phyloP scores from a whole-genome alignment of 106 monocot species.

The Vanilla planifolia region DNA sequence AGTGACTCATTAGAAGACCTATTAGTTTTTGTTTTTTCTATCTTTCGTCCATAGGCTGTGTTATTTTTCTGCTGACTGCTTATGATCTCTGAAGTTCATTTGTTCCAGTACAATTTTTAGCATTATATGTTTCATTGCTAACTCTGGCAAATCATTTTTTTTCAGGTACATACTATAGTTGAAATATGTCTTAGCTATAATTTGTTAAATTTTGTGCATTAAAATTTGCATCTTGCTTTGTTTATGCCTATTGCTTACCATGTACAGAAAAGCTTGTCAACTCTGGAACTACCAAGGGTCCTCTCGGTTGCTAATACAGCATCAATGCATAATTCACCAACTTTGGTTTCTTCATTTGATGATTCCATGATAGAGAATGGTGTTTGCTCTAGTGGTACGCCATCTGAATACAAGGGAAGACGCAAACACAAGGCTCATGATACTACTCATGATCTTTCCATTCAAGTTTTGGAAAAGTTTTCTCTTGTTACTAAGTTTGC shows the following conservation, averaged over 20 bases:
- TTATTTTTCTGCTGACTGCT: too few species aligned
- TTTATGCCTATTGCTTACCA: background rate
- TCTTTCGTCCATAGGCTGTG: too few species aligned
- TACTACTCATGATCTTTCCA: constrained; percentile 77
- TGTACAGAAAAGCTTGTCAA: constrained; percentile 86
- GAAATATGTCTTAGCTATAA: too few species aligned
- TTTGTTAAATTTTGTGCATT: background rate
- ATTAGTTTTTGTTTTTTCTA: too few species aligned
- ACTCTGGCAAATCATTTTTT: too few species aligned
- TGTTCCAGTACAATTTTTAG: too few species aligned
- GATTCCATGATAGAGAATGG: constrained; percentile 35
- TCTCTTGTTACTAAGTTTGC: constrained; percentile 97
- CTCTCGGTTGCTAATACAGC: constrained; percentile 55
- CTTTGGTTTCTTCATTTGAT: constrained; percentile 31
- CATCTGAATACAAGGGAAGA: constrained; percentile 41
- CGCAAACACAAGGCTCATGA: constrained; percentile 64
- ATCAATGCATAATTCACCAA: constrained; percentile 29
- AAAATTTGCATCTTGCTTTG: background rate
- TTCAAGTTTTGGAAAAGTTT: constrained; percentile 96
- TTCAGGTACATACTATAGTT: too few species aligned
- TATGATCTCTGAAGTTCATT: too few species aligned
- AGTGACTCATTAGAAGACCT: too few species aligned
- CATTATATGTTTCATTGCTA: too few species aligned
- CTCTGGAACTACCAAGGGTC: constrained; percentile 64
- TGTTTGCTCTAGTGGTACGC: constrained; percentile 12